phyloP scores from a whole-genome alignment of 108 stramenopile species.

The Parmales sp. region DNA sequence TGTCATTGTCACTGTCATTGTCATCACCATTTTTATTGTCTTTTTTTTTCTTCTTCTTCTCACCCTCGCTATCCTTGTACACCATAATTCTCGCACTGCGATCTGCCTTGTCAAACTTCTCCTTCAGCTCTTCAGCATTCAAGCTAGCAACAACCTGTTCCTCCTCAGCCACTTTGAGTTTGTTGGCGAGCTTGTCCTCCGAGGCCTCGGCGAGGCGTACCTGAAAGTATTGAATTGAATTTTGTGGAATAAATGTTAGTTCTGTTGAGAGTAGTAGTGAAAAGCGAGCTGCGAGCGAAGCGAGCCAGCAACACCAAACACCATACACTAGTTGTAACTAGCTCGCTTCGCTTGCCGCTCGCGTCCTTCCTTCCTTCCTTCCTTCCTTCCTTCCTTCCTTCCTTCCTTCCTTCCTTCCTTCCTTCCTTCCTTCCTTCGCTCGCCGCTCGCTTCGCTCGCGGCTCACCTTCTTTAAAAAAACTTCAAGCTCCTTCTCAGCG shows the following conservation, averaged over 20 bases:
- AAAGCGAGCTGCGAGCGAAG: too few relatives aligned
- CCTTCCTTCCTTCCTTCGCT: background rate
- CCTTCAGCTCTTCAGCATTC: constrained; percentile 6
- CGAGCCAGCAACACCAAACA: too few relatives aligned
- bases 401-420: background rate
- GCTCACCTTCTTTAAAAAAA: constrained; percentile 19
- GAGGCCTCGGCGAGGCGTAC: constrained; percentile 21
- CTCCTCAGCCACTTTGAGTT: constrained; percentile 29
- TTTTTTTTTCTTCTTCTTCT: constrained; percentile 11
- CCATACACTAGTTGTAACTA: too few relatives aligned
- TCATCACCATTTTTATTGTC: constrained; percentile 16
- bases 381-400: background rate
- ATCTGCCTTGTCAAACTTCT: constrained; percentile 35
- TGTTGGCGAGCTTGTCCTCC: constrained; percentile 23
- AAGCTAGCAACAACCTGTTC: constrained; percentile 37
- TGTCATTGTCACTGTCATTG: constrained; percentile 13
- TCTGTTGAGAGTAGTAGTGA: background rate
- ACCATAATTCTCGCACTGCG: constrained; percentile 15
- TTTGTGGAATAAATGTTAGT: too few relatives aligned
- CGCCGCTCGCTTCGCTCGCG: too few relatives aligned
- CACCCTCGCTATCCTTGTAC: constrained; percentile 13
- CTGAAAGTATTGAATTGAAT: too few relatives aligned
- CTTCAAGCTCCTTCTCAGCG: constrained; percentile 43
- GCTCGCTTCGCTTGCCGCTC: too few relatives aligned
- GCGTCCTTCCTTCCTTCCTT: background rate